Conservation (phyloP, 2,329 filamentous ascomycete species). For the Stagonosporopsis rhizophila region DNA sequence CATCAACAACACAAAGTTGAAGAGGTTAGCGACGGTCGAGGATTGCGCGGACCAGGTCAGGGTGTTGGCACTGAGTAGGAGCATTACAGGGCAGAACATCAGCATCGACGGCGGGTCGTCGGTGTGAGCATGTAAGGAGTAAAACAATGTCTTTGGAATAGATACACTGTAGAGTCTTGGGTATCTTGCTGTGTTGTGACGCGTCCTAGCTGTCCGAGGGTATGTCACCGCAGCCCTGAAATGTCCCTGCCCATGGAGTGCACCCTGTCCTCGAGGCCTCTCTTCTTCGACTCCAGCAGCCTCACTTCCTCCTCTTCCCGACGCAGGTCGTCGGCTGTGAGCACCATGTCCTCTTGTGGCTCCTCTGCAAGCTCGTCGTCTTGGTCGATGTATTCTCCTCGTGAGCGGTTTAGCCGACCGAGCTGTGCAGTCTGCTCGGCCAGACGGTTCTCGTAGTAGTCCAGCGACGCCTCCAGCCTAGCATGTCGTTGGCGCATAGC, state of each 20-base stretch:
- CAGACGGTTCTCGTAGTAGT: constrained; percentile 81
- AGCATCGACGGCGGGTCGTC: constrained; percentile 47
- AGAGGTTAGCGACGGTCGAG: constrained; percentile 63
- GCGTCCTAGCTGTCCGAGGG: constrained; percentile 45
- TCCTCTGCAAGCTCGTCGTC: constrained; percentile 53
- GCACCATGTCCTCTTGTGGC: constrained; percentile 52
- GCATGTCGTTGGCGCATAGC: constrained; percentile 74
- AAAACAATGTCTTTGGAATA: background rate
- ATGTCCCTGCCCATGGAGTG: constrained; percentile 72
- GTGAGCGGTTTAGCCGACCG: constrained; percentile 70
- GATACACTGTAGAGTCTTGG: background rate
- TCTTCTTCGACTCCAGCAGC: constrained; percentile 69
- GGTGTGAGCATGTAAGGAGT: constrained; percentile 19
- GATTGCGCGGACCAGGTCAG: constrained; percentile 49
- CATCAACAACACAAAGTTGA: constrained; percentile 54
- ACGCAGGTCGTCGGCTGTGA: constrained; percentile 73
- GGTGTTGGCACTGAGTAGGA: constrained; percentile 43
- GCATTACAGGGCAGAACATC: constrained; percentile 49
- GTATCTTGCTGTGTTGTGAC: constrained; percentile 29
- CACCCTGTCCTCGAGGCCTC: constrained; percentile 67
- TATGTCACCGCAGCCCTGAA: constrained; percentile 56
- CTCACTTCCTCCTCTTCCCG: constrained; percentile 73
- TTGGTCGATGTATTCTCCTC: constrained; percentile 65
- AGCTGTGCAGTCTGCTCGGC: constrained; percentile 77
- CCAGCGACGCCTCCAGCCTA: constrained; percentile 74